Percentiles rank a stretch among this genome's conserved stretches.
These are phyloP conservation scores for Coriaria nepalensis DNA, from an alignment of 306 rosid genomes.

Conservation along the genomic window DNA sequence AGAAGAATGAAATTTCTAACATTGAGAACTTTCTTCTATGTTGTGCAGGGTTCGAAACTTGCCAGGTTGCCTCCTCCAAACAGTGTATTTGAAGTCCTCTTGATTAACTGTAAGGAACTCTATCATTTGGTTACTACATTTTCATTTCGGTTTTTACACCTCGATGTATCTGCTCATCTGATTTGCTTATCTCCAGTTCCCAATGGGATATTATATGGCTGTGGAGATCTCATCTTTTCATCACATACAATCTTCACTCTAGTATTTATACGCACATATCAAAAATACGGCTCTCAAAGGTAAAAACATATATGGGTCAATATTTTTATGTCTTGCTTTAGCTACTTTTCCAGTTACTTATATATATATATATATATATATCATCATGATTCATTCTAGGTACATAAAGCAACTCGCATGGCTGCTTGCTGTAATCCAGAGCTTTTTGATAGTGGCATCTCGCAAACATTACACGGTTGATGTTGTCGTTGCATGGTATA, in stretches of 20 bases:
- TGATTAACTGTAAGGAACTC: constrained; percentile 55
- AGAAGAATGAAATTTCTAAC: neutral
- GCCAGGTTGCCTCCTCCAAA: constrained; percentile 80
- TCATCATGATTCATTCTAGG: constrained; percentile 23
- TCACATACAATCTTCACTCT: constrained; percentile 96
- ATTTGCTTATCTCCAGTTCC: constrained; percentile 51
- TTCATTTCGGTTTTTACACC: constrained; percentile 10
- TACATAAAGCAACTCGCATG: constrained; percentile 71
- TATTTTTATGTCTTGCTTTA: neutral
- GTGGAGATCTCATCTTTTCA: constrained; percentile 97
- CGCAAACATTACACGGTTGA: constrained; percentile 99
- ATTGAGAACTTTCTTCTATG: neutral
- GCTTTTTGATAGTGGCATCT: constrained; percentile 85
- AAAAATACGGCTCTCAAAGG: constrained; percentile 80
- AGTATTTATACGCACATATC: constrained; percentile 74
- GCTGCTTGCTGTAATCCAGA: constrained; percentile 75
- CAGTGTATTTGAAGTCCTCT: constrained; percentile 48
- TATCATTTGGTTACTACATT: neutral
- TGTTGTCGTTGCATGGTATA: constrained; percentile 94
- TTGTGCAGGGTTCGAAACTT: constrained; percentile 70
- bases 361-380: neutral
- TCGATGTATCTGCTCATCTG: neutral
- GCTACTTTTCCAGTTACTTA: neutral
- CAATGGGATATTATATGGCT: constrained; percentile 73
- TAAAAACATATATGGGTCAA: constrained; percentile 9